phyloP scores from a whole-genome alignment of 352 stramenopile genomes.

The Phytophthora agathidicida region DNA sequence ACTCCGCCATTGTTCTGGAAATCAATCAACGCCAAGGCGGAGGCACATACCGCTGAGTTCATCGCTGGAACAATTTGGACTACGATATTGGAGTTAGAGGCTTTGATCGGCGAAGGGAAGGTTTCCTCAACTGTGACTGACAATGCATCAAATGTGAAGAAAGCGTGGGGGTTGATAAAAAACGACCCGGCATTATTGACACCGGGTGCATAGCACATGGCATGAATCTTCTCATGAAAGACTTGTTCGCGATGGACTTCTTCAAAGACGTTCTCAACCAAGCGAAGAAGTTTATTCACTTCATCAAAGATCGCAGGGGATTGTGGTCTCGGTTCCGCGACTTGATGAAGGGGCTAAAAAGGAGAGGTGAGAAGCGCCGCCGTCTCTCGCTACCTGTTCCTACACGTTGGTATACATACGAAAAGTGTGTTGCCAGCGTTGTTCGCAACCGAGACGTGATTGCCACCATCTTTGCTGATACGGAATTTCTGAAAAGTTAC shows the following conservation, averaged over 20 bases:
- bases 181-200: constrained; percentile 9
- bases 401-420: constrained; percentile 19
- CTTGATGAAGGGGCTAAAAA: neutral
- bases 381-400: constrained; percentile 1
- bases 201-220: constrained; percentile 11
- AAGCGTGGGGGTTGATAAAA: neutral
- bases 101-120: neutral
- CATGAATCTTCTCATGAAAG: constrained; percentile 27
- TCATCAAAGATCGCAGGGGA: neutral
- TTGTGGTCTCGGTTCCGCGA: constrained; percentile 6
- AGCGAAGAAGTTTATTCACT: neutral
- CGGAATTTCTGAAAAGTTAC: neutral
- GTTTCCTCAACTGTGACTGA: constrained; percentile 3
- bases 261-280: neutral
- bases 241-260: constrained; percentile 9
- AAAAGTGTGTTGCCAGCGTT: constrained; percentile 8
- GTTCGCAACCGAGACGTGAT: constrained; percentile 2
- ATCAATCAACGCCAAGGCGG: neutral
- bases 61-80: constrained; percentile 1
- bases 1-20: constrained; percentile 9
- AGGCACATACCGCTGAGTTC: neutral
- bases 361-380: neutral
- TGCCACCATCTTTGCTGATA: constrained; percentile 1
- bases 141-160: constrained; percentile 16
- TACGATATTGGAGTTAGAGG: constrained; percentile 2